A percentile compares a stretch with the other conserved stretches of the same genome.
These are phyloP conservation scores for Colletotrichum horii DNA, from an alignment of 2,329 filamentous ascomycete genomes.

Conservation along the genomic window DNA sequence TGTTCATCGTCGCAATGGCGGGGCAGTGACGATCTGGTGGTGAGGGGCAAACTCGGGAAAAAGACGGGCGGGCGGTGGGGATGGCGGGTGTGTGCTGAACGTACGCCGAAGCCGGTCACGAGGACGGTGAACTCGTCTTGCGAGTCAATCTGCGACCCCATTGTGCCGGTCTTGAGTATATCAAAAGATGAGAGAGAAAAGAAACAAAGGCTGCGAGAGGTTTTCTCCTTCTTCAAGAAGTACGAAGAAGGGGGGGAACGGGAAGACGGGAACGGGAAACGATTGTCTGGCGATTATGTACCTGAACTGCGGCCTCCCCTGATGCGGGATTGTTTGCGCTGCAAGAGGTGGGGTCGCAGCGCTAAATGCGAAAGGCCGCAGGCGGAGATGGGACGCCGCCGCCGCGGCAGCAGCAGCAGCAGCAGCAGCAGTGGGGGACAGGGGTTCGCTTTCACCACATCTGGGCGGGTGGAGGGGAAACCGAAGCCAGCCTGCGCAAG, in stretches of 20 bases:
- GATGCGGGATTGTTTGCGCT: neutral
- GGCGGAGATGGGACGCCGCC: neutral
- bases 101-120: slow-evolving; percentile 67
- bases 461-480: neutral
- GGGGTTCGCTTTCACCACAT: neutral
- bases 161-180: slow-evolving; percentile 13
- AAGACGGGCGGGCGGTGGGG: neutral
- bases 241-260: neutral
- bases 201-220: neutral
- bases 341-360: slow-evolving; percentile 1
- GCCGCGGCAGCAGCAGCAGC: neutral
- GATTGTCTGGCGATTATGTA: slow-evolving; percentile 2
- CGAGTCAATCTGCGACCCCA: slow-evolving; percentile 40
- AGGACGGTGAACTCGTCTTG: slow-evolving; percentile 61
- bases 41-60: neutral
- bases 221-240: neutral
- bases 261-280: neutral
- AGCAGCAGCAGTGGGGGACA: neutral
- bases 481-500: neutral
- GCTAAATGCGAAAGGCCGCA: neutral
- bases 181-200: neutral
- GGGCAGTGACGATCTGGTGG: neutral
- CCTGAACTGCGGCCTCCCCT: neutral
- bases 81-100: slow-evolving; percentile 26
- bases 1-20: slow-evolving; percentile 2